phyloP scores from a whole-genome alignment of 169 alveolate genomes.

The Eimeria acervulina region DNA sequence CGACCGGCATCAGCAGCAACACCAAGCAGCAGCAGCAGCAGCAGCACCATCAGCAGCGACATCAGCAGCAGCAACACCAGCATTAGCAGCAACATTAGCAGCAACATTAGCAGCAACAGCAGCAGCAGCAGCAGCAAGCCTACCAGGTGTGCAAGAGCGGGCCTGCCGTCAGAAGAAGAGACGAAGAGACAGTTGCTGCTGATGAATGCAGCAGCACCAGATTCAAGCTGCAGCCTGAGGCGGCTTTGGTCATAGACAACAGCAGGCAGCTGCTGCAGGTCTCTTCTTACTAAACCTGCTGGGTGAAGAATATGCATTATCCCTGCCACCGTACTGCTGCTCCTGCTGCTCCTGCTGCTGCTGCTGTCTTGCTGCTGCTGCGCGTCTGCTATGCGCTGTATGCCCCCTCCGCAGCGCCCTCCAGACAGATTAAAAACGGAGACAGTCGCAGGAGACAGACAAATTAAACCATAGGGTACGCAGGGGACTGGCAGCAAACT shows the following conservation, averaged over 20 bases:
- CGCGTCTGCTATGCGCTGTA: conserved; percentile 10
- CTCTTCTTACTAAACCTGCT: conserved; percentile 61
- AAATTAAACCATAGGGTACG: background rate
- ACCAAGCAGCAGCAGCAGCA: too few species aligned
- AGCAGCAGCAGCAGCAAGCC: conserved; percentile 48
- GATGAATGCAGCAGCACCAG: too few species aligned
- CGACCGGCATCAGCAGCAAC: too few species aligned
- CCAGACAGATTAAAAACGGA: conserved; percentile 1
- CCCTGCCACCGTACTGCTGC: conserved; percentile 38
- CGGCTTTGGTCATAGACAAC: conserved; percentile 65
- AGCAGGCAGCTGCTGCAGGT: conserved; percentile 46
- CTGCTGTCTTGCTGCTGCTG: background rate
- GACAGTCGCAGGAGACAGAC: background rate
- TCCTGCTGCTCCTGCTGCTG: conserved; percentile 57
- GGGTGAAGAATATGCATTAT: conserved; percentile 60
- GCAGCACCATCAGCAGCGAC: too few species aligned
- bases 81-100: background rate
- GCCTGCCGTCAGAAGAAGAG: conserved; percentile 57
- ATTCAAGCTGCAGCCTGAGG: background rate
- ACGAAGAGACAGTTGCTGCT: conserved; percentile 11
- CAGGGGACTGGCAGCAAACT: conserved; percentile 31
- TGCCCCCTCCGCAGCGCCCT: conserved; percentile 63
- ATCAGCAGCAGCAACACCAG: background rate
- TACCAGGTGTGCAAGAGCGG: conserved; percentile 76
- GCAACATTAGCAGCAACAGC: background rate